These are phyloP conservation scores for Ophiorrhiza pumila DNA, from an alignment of 257 asterid genomes.

Conservation along the genomic window DNA sequence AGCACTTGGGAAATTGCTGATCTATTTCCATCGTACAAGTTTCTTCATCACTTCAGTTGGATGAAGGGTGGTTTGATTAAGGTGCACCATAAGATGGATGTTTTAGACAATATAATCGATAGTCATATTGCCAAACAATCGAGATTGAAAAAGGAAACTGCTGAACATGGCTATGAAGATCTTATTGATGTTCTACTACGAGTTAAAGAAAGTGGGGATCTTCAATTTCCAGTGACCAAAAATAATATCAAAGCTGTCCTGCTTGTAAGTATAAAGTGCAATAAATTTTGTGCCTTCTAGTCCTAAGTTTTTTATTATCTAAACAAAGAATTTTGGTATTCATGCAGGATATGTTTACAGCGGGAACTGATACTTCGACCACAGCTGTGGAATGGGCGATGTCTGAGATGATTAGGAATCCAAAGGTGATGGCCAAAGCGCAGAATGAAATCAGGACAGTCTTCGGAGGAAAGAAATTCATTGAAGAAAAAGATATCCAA, in stretches of 20 bases:
- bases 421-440: background rate
- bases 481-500: background rate
- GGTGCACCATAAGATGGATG: background rate
- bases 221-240: background rate
- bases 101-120: background rate
- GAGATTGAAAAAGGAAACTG: background rate
- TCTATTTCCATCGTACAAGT: background rate
- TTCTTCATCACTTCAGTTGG: background rate
- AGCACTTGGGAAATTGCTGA: too few relatives aligned
- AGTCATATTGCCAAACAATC: background rate
- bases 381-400: background rate
- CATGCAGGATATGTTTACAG: background rate
- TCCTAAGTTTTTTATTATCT: background rate
- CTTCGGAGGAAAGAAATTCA: background rate
- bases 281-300: background rate
- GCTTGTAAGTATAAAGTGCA: background rate
- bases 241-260: background rate
- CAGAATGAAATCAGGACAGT: background rate
- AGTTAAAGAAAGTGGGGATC: background rate
- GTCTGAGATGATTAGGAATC: conserved; percentile 1
- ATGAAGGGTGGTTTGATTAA: background rate
- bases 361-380: background rate
- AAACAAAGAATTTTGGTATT: background rate
- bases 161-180: background rate
- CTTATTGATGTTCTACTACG: background rate